Conservation (phyloP, 192 early-diverging fungal species). For the Mycoemilia scoparia region DNA sequence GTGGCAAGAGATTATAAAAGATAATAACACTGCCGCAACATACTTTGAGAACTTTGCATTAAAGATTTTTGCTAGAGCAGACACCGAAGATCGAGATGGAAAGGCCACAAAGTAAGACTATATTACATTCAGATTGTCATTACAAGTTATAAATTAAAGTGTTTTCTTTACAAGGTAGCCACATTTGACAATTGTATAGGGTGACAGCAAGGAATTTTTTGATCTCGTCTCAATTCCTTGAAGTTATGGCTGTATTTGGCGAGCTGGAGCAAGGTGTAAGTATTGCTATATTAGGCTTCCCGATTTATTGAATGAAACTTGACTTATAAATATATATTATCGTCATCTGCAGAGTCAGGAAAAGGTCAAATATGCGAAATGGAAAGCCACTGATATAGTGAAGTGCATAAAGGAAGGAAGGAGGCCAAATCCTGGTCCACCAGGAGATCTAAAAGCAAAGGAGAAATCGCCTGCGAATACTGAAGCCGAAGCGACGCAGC, state of each 20-base stretch:
- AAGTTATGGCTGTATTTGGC: constrained; percentile 70
- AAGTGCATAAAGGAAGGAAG: constrained; percentile 79
- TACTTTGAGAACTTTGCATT: constrained; percentile 84
- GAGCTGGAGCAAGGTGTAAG: constrained; percentile 42
- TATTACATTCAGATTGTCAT: neutral
- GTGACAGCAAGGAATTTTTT: constrained; percentile 81
- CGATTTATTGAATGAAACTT: neutral
- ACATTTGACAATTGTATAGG: constrained; percentile 15
- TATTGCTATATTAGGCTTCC: too few species aligned
- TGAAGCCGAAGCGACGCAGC: too few species aligned
- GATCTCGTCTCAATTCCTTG: constrained; percentile 76
- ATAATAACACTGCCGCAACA: constrained; percentile 56
- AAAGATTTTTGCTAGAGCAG: constrained; percentile 73
- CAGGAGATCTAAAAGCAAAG: constrained; percentile 2
- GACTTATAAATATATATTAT: neutral
- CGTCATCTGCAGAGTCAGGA: too few species aligned
- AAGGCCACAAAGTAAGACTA: constrained; percentile 51
- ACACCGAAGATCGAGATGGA: constrained; percentile 77
- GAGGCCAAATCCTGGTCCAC: constrained; percentile 39
- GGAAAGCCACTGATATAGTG: constrained; percentile 85
- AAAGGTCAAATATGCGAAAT: constrained; percentile 93
- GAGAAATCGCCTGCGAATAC: too few species aligned
- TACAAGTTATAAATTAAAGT: neutral
- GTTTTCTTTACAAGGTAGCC: neutral
- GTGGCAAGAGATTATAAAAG: constrained; percentile 53